Evolutionary conservation across 495 filamentous ascomycete genomes (phyloP), one percentile per base, ranked within the genome.

Genomic region (Aspergillus sclerotiicarbonarius): DNA sequence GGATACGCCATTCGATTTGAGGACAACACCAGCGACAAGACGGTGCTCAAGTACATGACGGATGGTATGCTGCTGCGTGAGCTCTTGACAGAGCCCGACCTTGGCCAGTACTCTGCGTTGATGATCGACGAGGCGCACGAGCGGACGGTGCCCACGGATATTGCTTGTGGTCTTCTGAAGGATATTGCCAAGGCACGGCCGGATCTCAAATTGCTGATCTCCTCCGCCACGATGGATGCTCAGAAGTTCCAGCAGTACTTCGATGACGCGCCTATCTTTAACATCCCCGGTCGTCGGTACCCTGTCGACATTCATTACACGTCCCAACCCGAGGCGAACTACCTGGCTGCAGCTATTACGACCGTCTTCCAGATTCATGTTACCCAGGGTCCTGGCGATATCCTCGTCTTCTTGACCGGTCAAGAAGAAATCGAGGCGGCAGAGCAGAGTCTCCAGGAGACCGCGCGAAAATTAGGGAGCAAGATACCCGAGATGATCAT

Each of bases 51-150:
- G 71, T 98, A 96, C 69, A 96, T 96, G 91, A 98, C 94, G 3
- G 94, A 98, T 68, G 94, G 94, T 59, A 97, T 98, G 92, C 79
- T 98, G 44, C 78, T 98, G 18, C 82, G 92, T 66, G 93, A 97
- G 66, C 87, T 97, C 60, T 82, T 97, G 62, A 92, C 90, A 0
- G 92, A 96, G 68, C 93, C 95, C 0, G 88, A 91, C 54, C 73
- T 98, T 10, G 80, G 86, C 10, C 84, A 82, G n/a, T 98, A 98
- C 66, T 87, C 90, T 0, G 90, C 88, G 3, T 67, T 98, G 60
- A 96, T 98, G 89, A 93, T 98, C 59, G 94, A 98, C 66, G 94
- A 98, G 69, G 94, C 95, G 16, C 94, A 98, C 82, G 94, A 98
- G 68, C 80, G 94, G 61, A 96, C 90, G 0, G 80, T 98, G 10